These are phyloP conservation scores for Sungouiella blattae DNA, from an alignment of 805 yeast genomes.

Conservation along the genomic window DNA sequence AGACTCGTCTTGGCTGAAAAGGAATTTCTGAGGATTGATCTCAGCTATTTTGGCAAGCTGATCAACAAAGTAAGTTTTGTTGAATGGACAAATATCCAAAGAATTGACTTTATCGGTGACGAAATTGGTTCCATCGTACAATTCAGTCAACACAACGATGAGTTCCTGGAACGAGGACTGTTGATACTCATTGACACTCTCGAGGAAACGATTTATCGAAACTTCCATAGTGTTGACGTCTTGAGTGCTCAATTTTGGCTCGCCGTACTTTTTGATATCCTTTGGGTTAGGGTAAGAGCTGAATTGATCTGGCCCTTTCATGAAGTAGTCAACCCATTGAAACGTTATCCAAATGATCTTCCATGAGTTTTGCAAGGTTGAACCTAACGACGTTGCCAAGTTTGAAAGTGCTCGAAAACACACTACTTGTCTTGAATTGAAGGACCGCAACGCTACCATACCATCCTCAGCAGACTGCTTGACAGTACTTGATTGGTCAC, in stretches of 20 bases:
- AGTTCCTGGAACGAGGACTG: constrained; percentile 48
- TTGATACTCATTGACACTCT: constrained; percentile 57
- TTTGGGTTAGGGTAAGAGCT: constrained; percentile 33
- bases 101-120: constrained; percentile 2
- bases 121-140: constrained; percentile 29
- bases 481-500: background rate
- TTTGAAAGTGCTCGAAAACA: constrained; percentile 77
- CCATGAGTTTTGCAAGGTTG: constrained; percentile 70
- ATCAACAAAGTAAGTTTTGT: constrained; percentile 51
- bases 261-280: constrained; percentile 15
- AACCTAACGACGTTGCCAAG: constrained; percentile 78
- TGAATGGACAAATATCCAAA: constrained; percentile 45
- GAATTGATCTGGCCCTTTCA: constrained; percentile 52
- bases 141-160: constrained; percentile 41
- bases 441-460: constrained; percentile 6
- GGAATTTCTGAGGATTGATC: constrained; percentile 50
- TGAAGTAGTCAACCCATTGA: constrained; percentile 73
- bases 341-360: constrained; percentile 51
- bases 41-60: constrained; percentile 51
- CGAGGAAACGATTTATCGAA: constrained; percentile 59
- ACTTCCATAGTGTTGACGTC: constrained; percentile 53
- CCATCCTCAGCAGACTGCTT: background rate
- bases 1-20: constrained; percentile 36
- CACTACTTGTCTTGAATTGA: constrained; percentile 66
- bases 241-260: constrained; percentile 36